These are phyloP conservation scores for Pichia inconspicua DNA, from an alignment of 1,139 yeast genomes.

Conservation along the genomic window DNA sequence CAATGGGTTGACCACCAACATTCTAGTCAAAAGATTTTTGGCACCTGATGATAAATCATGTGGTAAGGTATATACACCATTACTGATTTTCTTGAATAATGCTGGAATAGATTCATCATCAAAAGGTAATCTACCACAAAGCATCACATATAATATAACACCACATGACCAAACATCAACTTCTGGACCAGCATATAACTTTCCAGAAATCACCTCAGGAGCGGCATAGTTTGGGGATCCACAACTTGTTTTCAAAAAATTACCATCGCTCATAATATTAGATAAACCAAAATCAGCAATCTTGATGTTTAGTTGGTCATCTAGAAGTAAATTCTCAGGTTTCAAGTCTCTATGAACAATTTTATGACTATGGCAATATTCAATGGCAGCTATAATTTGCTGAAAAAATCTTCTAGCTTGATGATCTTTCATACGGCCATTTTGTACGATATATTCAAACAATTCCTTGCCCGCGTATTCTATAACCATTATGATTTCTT, in stretches of 20 bases:
- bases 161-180: constrained; percentile 99
- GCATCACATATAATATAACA: constrained; percentile 90
- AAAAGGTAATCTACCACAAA: constrained; percentile 94
- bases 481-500: constrained; percentile 95
- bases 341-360: constrained; percentile 95
- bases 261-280: constrained; percentile 97
- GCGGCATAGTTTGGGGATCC: constrained; percentile 99
- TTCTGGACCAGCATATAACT: constrained; percentile 96
- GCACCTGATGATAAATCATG: constrained; percentile 86
- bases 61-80: constrained; percentile 92
- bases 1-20: constrained; percentile 94
- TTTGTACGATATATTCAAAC: constrained; percentile 91
- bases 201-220: constrained; percentile 95
- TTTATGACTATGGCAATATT: constrained; percentile 95
- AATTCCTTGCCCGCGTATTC: constrained; percentile 95
- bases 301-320: constrained; percentile 86
- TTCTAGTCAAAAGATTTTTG: constrained; percentile 72
- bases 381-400: constrained; percentile 96
- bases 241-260: constrained; percentile 89
- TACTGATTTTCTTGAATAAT: constrained; percentile 85
- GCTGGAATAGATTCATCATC: constrained; percentile 98
- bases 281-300: constrained; percentile 96
- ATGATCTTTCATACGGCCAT: constrained; percentile 89
- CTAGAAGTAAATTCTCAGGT: constrained; percentile 87
- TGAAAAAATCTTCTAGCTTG: constrained; percentile 95